Percentiles rank a stretch among this genome's conserved stretches.
Conservation (phyloP, 495 filamentous ascomycete genomes). For the Neurospora sp. region DNA sequence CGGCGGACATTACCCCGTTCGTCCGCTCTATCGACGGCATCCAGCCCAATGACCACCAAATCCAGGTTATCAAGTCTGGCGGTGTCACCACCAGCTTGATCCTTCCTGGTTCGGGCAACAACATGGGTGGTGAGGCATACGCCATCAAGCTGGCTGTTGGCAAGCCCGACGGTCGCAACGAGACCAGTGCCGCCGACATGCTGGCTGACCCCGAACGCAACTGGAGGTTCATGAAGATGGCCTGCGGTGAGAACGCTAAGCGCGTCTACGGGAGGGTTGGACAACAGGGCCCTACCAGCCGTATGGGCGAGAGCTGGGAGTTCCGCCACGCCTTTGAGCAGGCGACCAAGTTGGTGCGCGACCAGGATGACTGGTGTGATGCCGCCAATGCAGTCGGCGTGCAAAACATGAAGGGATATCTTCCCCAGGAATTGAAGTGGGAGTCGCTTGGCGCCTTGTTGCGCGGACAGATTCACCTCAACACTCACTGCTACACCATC, state of each 20-base stretch:
- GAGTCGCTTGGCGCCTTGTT: slow-evolving; percentile 50
- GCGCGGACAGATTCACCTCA: slow-evolving; percentile 50
- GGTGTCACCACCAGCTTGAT: slow-evolving; percentile 59
- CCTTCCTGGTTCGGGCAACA: slow-evolving; percentile 54
- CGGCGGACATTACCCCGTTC: slow-evolving; percentile 44
- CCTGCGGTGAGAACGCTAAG: slow-evolving; percentile 57
- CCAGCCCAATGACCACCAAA: slow-evolving; percentile 39
- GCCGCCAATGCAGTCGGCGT: slow-evolving; percentile 33
- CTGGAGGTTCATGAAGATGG: slow-evolving; percentile 62
- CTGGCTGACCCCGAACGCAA: slow-evolving; percentile 38
- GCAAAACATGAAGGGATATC: slow-evolving; percentile 29
- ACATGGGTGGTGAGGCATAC: slow-evolving; percentile 57
- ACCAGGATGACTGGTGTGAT: slow-evolving; percentile 52
- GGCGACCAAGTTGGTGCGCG: slow-evolving; percentile 38
- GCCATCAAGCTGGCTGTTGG: slow-evolving; percentile 52
- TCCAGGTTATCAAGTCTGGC: slow-evolving; percentile 53
- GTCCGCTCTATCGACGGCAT: slow-evolving; percentile 49
- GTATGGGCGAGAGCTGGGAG: slow-evolving; percentile 51
- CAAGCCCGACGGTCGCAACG: slow-evolving; percentile 36
- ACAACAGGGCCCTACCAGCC: slow-evolving; percentile 33
- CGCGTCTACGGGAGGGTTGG: slow-evolving; percentile 37
- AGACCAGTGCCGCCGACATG: slow-evolving; percentile 39
- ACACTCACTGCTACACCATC: slow-evolving; percentile 59
- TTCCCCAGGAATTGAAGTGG: slow-evolving; percentile 46
- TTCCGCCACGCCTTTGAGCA: slow-evolving; percentile 53